These are phyloP conservation scores for Taxillus chinensis DNA, from an alignment of 164 flowering plant species.

Conservation along the genomic window DNA sequence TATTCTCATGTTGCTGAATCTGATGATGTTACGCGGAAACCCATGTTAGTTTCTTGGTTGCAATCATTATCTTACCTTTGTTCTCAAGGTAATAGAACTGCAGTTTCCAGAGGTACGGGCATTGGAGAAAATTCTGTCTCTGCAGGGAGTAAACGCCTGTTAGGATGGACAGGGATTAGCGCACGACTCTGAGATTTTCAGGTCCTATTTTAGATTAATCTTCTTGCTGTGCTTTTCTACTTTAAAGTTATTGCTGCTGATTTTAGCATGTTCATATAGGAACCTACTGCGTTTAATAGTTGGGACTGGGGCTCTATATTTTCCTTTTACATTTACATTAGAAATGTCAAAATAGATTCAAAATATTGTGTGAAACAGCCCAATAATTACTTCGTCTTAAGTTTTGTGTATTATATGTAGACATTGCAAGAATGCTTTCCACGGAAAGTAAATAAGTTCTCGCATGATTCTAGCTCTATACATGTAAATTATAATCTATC, in stretches of 20 bases:
- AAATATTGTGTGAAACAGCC: too few species aligned
- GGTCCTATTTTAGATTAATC: constrained; percentile 1
- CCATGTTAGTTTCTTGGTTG: constrained; percentile 84
- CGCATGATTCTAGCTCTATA: too few species aligned
- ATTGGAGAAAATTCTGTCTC: constrained; percentile 8
- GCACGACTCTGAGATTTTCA: constrained; percentile 35
- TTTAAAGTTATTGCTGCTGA: background rate
- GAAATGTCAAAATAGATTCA: too few species aligned
- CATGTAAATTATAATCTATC: too few species aligned
- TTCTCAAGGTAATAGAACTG: constrained; percentile 25
- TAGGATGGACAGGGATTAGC: constrained; percentile 18
- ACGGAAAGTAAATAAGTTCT: too few species aligned
- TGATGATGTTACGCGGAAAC: constrained; percentile 85
- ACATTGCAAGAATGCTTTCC: too few species aligned
- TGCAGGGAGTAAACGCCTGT: constrained; percentile 9
- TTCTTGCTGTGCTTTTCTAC: background rate
- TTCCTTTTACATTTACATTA: too few species aligned
- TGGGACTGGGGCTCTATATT: too few species aligned
- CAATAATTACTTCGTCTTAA: too few species aligned
- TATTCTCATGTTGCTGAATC: constrained; percentile 76
- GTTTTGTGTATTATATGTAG: too few species aligned
- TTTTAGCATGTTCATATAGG: too few species aligned
- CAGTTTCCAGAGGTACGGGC: constrained; percentile 9
- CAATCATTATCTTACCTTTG: constrained; percentile 81
- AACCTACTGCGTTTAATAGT: too few species aligned